A percentile compares a stretch with the other conserved stretches of the same genome.
Conservation (phyloP, 106 monocot genomes). For the Dendrobium nobile region DNA sequence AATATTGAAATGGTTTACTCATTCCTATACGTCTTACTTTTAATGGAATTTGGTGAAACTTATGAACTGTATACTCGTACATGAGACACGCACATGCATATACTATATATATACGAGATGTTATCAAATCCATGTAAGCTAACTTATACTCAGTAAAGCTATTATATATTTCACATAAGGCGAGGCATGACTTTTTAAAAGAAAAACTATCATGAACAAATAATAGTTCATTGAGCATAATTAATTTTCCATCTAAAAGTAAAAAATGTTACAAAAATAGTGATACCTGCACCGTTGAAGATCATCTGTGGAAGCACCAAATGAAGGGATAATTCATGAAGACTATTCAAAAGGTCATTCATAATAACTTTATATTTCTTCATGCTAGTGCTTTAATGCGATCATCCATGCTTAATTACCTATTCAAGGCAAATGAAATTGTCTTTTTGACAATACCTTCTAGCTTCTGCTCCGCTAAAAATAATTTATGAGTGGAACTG, state of each 20-base stretch:
- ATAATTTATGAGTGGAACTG: constrained; percentile 92
- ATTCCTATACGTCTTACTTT: too few species aligned
- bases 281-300: constrained; percentile 83
- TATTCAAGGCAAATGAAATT: constrained; percentile 84
- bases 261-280: not conserved
- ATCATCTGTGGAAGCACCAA: constrained; percentile 93
- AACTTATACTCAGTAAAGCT: too few species aligned
- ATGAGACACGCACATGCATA: too few species aligned
- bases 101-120: too few species aligned
- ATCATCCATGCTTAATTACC: constrained; percentile 91
- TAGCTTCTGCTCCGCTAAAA: constrained; percentile 94
- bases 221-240: not conserved
- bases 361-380: constrained; percentile 92
- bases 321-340: constrained; percentile 80
- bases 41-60: too few species aligned
- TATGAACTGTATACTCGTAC: too few species aligned
- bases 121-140: too few species aligned
- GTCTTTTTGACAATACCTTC: constrained; percentile 99
- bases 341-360: constrained; percentile 82
- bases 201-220: not conserved
- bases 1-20: too few species aligned
- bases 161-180: too few species aligned
- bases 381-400: constrained; percentile 80
- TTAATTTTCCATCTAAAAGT: not conserved
- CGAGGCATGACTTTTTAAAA: too few species aligned